A percentile compares a stretch with the other conserved stretches of the same genome.
These are phyloP conservation scores for Allantophomopsis lycopodina DNA, from an alignment of 2,329 filamentous ascomycete species.

Conservation along the genomic window DNA sequence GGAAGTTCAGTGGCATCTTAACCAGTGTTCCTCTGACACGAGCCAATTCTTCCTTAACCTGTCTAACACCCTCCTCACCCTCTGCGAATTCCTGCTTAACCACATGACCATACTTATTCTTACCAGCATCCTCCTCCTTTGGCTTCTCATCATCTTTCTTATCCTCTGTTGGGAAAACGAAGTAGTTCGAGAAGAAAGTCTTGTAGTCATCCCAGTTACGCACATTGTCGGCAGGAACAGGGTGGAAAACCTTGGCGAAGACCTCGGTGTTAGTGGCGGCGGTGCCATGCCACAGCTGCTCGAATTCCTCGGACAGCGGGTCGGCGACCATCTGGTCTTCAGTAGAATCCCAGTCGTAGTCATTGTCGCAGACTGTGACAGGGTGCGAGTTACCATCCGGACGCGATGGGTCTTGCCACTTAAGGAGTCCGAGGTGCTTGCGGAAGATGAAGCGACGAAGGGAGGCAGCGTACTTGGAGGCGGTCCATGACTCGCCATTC, in stretches of 20 bases:
- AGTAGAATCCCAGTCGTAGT: slow-evolving; percentile 57
- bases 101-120: slow-evolving; percentile 77
- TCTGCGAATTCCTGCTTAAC: slow-evolving; percentile 65
- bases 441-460: slow-evolving; percentile 79
- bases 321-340: slow-evolving; percentile 60
- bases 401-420: slow-evolving; percentile 54
- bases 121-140: slow-evolving; percentile 29
- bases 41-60: slow-evolving; percentile 57
- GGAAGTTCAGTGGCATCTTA: slow-evolving; percentile 84
- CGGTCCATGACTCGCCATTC: slow-evolving; percentile 58
- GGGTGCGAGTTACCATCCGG: slow-evolving; percentile 67
- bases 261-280: slow-evolving; percentile 69
- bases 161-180: slow-evolving; percentile 36
- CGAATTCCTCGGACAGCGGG: slow-evolving; percentile 56
- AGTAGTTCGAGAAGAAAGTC: slow-evolving; percentile 53
- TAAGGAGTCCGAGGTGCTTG: slow-evolving; percentile 78
- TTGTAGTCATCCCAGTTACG: slow-evolving; percentile 63
- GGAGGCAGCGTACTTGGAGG: slow-evolving; percentile 63
- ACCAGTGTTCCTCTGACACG: slow-evolving; percentile 59
- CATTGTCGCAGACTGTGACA: slow-evolving; percentile 55
- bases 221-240: slow-evolving; percentile 55
- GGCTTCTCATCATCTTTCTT: slow-evolving; percentile 21
- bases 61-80: slow-evolving; percentile 38
- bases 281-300: slow-evolving; percentile 56
- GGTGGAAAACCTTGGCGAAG: slow-evolving; percentile 73